Evolutionary conservation across 2,329 filamentous ascomycete species (phyloP), one percentile per base, ranked within the genome.

Genomic region (Monilinia aucupariae): DNA sequence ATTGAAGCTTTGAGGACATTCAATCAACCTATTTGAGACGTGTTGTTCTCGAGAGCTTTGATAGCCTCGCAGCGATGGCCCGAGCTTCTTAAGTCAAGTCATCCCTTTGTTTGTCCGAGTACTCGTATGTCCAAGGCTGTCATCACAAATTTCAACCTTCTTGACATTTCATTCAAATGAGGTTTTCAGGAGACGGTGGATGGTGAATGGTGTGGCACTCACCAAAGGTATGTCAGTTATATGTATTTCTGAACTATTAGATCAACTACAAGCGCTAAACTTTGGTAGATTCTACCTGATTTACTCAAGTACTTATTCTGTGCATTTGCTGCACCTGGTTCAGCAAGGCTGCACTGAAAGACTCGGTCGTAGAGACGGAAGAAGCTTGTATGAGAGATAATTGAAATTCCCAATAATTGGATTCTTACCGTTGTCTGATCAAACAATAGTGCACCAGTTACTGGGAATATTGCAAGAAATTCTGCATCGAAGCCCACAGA

Each of bases 41-140:
- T 62, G 60, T 62, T 62, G 60, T 62, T 58, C 45, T 62, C 32
- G 20, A 32, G 50, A 60, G 54, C 55, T 59, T 53, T 56, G 27
- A 51, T 52, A 62, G 59, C 59, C 51, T 62, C 43, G 59, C 50
- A 34, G 49, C 39, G 37, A 47, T 56, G 45, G 62, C 39, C 61
- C 49, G 48, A 62, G 47, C 39, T 64, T 61, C 52, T 52, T 25
- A 41, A 55, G 25, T 54, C 39, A 48, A 39, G 12, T 39, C 37
- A 39, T 39, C 15, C 22, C 41, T n/a, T 61, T 25, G 30, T 27
- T 32, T 45, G 37, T n/a, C n/a, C n/a, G n/a, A n/a, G n/a, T n/a
- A n/a, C n/a, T n/a, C n/a, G n/a, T 22, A 45, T 55, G 30, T 32
- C 32, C 39, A 47, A 45, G 50, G 30, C 39, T 48, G 32, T 25